A percentile compares a stretch with the other conserved stretches of the same genome.
Evolutionary conservation across 1,284 basidiomycete species (phyloP).

Genomic region (Cystobasidiaceae sp.): DNA sequence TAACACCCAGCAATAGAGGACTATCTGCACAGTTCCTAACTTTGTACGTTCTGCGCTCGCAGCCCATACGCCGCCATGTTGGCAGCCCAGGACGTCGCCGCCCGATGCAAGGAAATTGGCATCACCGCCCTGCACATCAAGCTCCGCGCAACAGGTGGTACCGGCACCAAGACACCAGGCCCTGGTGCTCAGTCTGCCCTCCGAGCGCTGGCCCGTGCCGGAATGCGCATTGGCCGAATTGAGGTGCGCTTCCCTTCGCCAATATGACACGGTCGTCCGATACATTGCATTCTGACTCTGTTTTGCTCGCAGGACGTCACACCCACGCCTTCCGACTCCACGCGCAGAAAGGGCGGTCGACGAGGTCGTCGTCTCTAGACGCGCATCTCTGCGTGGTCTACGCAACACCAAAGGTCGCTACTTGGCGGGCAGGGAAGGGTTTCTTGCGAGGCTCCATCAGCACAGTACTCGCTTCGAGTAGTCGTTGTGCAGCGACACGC

Average conservation of each 20-base stretch:
- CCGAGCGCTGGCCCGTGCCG: slow-evolving; percentile 95
- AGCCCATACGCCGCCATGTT: slow-evolving; percentile 96
- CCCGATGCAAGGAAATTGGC: slow-evolving; percentile 96
- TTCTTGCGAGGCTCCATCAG: neutral
- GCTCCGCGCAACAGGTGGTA: slow-evolving; percentile 96
- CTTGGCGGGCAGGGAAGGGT: slow-evolving; percentile 20
- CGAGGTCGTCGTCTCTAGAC: slow-evolving; percentile 33
- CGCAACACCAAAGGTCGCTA: slow-evolving; percentile 17
- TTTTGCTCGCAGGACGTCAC: slow-evolving; percentile 61
- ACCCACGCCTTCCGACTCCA: slow-evolving; percentile 93
- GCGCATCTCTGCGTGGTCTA: neutral
- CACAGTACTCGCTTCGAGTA: too few species aligned
- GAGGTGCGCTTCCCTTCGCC: slow-evolving; percentile 55
- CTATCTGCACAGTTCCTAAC: neutral
- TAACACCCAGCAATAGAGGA: neutral
- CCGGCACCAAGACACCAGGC: slow-evolving; percentile 97
- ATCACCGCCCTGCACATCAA: slow-evolving; percentile 97
- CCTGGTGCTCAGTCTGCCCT: slow-evolving; percentile 97
- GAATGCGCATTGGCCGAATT: slow-evolving; percentile 97
- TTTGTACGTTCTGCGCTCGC: neutral
- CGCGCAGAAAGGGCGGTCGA: slow-evolving; percentile 74
- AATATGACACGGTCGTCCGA: neutral
- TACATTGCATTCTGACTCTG: neutral
- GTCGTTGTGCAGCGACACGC: too few species aligned
- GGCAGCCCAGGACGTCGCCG: slow-evolving; percentile 94